A percentile compares a stretch with the other conserved stretches of the same genome.
Conservation (phyloP, 2,329 filamentous ascomycete genomes). For the Sphaerulina vaccinii region DNA sequence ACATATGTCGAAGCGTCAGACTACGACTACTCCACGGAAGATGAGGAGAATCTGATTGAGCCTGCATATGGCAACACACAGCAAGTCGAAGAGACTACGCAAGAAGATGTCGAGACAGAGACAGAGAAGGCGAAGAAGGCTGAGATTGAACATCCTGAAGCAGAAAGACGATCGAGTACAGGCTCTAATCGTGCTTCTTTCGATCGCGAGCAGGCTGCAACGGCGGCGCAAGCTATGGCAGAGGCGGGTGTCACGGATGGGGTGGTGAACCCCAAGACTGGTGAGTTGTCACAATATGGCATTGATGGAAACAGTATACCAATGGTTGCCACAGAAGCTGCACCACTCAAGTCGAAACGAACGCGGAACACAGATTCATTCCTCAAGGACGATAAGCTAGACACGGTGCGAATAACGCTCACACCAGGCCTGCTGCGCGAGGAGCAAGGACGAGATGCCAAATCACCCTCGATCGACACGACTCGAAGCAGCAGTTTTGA, state of each 20-base stretch:
- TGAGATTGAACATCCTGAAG: conserved; percentile 23
- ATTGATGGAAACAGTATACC: conserved; percentile 23
- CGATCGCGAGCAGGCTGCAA: conserved; percentile 35
- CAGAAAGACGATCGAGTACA: conserved; percentile 26
- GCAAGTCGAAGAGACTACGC: conserved; percentile 22
- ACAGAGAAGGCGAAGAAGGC: conserved; percentile 27
- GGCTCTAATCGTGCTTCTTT: conserved; percentile 34
- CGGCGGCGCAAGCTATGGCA: conserved; percentile 26
- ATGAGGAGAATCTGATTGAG: conserved; percentile 45
- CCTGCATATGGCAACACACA: conserved; percentile 23
- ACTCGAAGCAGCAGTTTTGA: conserved; percentile 66
- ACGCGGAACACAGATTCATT: conserved; percentile 93
- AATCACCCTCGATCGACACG: conserved; percentile 39
- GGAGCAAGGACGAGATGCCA: conserved; percentile 54
- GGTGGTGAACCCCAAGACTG: conserved; percentile 32
- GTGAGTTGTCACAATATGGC: conserved; percentile 23
- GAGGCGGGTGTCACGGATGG: conserved; percentile 23
- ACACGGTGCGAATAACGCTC: conserved; percentile 95
- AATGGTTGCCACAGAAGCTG: conserved; percentile 35
- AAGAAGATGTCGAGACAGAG: conserved; percentile 25
- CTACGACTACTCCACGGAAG: conserved; percentile 79
- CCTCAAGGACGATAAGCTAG: conserved; percentile 92
- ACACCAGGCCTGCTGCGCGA: conserved; percentile 90
- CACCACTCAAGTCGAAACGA: conserved; percentile 66
- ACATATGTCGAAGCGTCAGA: conserved; percentile 88